Percentiles rank a stretch among this genome's conserved stretches.
Evolutionary conservation across 345 rosid species (phyloP).

Genomic region (Crucihimalaya himalaica): DNA sequence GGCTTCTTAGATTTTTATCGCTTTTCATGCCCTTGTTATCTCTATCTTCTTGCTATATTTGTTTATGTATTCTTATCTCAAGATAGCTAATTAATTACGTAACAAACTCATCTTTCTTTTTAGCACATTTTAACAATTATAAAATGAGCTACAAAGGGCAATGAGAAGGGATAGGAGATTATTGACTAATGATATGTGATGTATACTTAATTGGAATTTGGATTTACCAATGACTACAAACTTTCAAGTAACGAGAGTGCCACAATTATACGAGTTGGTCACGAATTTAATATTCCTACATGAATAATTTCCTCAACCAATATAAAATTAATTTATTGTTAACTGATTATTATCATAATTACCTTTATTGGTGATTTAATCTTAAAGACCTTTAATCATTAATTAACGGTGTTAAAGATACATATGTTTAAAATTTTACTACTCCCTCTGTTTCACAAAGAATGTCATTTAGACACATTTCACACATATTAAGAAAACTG

Average conservation of each 20-base stretch:
- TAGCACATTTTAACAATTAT: not conserved
- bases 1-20: not conserved
- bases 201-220: slow-evolving; percentile 26
- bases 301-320: slow-evolving; percentile 29
- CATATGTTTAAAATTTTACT: not conserved
- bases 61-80: not conserved
- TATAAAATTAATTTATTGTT: not conserved
- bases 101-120: slow-evolving; percentile 11
- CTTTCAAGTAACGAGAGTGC: slow-evolving; percentile 36
- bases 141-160: slow-evolving; percentile 18
- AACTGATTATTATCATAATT: slow-evolving; percentile 4
- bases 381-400: slow-evolving; percentile 27
- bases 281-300: slow-evolving; percentile 33
- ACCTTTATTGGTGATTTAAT: not conserved
- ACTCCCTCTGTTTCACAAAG: too few species aligned
- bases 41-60: not conserved
- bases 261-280: slow-evolving; percentile 31
- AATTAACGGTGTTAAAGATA: not conserved
- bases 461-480: too few species aligned
- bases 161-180: slow-evolving; percentile 28
- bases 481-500: too few species aligned
- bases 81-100: not conserved
- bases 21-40: not conserved
- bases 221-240: slow-evolving; percentile 36
- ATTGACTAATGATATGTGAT: slow-evolving; percentile 39